Evolutionary conservation across 805 yeast species (phyloP).

Genomic region (Hanseniaspora singularis): DNA sequence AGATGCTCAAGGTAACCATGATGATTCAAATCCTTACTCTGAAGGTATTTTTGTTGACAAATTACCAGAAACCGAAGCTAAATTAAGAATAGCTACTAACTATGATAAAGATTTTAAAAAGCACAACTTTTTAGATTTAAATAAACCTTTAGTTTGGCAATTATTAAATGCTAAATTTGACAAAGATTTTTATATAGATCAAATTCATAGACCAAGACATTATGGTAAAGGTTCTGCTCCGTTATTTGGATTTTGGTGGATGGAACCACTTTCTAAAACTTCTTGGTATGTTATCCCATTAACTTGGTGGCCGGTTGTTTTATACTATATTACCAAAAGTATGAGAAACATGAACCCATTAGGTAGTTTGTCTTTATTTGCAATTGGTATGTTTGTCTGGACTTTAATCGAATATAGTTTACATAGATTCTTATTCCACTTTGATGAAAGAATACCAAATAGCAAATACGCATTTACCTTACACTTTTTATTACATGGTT

Average conservation of each 20-base stretch:
- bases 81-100: conserved; percentile 69
- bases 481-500: conserved; percentile 88
- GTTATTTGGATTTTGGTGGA: conserved; percentile 71
- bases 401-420: conserved; percentile 76
- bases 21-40: conserved; percentile 31
- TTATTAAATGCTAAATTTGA: conserved; percentile 63
- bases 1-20: conserved; percentile 31
- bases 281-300: conserved; percentile 90
- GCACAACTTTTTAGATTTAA: conserved; percentile 79
- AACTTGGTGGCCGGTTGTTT: conserved; percentile 76
- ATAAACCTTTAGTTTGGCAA: conserved; percentile 69
- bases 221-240: conserved; percentile 97
- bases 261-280: conserved; percentile 83
- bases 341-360: conserved; percentile 35
- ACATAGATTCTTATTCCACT: conserved; percentile 88
- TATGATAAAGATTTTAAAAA: conserved; percentile 53
- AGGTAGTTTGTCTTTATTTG: conserved; percentile 47
- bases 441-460: conserved; percentile 78
- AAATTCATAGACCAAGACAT: conserved; percentile 95
- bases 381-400: conserved; percentile 82
- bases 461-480: conserved; percentile 59
- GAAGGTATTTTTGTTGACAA: conserved; percentile 44
- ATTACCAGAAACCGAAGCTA: conserved; percentile 54
- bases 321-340: conserved; percentile 51
- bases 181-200: conserved; percentile 85